phyloP scores from a whole-genome alignment of 257 asterid species.

The Galeopsis tetrahit region DNA sequence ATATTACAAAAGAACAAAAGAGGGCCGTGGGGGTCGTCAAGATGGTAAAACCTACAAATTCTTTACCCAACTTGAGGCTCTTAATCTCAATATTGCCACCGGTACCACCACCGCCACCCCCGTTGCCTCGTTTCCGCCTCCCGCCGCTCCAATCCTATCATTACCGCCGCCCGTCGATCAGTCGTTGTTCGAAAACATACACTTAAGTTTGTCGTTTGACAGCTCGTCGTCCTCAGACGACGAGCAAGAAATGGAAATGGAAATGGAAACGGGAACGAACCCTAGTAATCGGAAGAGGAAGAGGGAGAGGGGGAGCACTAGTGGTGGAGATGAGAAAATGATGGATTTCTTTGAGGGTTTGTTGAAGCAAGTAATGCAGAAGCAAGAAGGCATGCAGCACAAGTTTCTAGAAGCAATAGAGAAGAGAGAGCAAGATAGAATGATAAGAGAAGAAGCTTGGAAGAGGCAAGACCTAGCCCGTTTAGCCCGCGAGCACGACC shows the following conservation, averaged over 20 bases:
- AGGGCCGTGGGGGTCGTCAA: slow-evolving; percentile 46
- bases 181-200: neutral
- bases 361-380: slow-evolving; percentile 46
- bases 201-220: slow-evolving; percentile 36
- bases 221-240: slow-evolving; percentile 29
- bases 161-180: neutral
- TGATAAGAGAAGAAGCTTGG: slow-evolving; percentile 53
- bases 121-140: neutral
- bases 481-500: slow-evolving; percentile 41
- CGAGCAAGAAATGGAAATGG: slow-evolving; percentile 32
- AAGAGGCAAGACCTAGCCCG: slow-evolving; percentile 47
- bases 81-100: slow-evolving; percentile 21
- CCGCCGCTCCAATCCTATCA: neutral
- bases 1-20: slow-evolving; percentile 49
- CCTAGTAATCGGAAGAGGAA: slow-evolving; percentile 36
- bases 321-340: slow-evolving; percentile 35
- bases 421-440: slow-evolving; percentile 43
- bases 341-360: slow-evolving; percentile 47
- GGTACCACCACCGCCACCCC: neutral
- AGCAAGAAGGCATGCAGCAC: slow-evolving; percentile 48
- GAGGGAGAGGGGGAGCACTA: slow-evolving; percentile 31
- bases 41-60: slow-evolving; percentile 52
- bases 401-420: slow-evolving; percentile 43
- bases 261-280: neutral
- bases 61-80: slow-evolving; percentile 48